phyloP scores from a whole-genome alignment of 2,329 filamentous ascomycete genomes.

The Alternaria conjuncta region DNA sequence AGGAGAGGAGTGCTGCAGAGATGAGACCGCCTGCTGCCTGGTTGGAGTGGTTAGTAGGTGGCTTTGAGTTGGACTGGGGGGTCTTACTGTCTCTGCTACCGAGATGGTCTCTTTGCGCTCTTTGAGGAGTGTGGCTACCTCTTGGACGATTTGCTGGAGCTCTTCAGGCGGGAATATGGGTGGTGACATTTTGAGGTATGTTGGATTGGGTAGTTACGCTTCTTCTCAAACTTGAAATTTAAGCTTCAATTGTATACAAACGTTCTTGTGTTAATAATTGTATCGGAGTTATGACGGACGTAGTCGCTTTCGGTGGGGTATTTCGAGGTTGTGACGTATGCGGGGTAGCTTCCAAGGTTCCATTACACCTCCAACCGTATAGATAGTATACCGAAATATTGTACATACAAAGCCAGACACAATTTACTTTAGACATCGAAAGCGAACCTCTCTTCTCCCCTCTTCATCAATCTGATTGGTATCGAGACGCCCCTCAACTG shows the following conservation, averaged over 20 bases:
- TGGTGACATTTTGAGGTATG: conserved; percentile 28
- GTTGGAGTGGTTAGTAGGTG: not conserved
- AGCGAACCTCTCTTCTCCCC: conserved; percentile 72
- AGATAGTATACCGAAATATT: not conserved
- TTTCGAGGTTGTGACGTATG: conserved; percentile 21
- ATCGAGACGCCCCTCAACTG: conserved; percentile 69
- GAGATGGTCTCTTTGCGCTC: conserved; percentile 63
- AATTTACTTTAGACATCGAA: conserved; percentile 16
- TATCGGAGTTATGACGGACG: not conserved
- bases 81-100: conserved; percentile 65
- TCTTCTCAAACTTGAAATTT: not conserved
- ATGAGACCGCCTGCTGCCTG: conserved; percentile 69
- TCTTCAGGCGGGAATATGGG: conserved; percentile 50
- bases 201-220: not conserved
- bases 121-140: conserved; percentile 62
- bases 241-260: not conserved
- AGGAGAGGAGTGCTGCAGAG: conserved; percentile 64
- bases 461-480: conserved; percentile 71
- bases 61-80: not conserved
- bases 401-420: not conserved
- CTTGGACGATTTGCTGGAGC: conserved; percentile 53
- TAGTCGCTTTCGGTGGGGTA: conserved; percentile 19
- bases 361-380: not conserved
- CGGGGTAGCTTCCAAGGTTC: conserved; percentile 25
- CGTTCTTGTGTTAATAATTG: not conserved